Evolutionary conservation across 2,329 filamentous ascomycete genomes (phyloP), one percentile per base, ranked within the genome.

Genomic region (Aureobasidium sp.): DNA sequence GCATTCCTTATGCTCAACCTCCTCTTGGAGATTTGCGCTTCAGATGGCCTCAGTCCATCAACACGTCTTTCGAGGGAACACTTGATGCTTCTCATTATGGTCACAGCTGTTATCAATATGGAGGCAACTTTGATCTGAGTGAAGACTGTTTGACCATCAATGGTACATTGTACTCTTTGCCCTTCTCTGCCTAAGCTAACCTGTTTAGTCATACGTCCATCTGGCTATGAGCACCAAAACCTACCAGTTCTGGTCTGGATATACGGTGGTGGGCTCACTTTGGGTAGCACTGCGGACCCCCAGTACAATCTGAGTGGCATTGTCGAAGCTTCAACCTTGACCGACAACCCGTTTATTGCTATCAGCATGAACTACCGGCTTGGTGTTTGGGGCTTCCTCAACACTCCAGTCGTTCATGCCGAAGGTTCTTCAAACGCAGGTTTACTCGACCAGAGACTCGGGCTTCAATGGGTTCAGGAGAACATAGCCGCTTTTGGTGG

Each of bases 401-500:
- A 74, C 59, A 75, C 76, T 66, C 75, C 64, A 68, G 76, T 71
- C 65, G 67, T 81, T 35, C 69, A 64, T n/a, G 61, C 61, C 2
- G 64, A 67, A 45, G 77, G 79, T 3, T 73, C 74, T 40, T 74
- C 77, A 4, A 90, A 90, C 66, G 71, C 86, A 21, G 87, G 87
- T 1, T 72, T 88, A 62, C 77, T 78, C 64, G 86, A 88, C 67
- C 84, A 88, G 70, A 76, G 79, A 62, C 67, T 79, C 15, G 75
- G 82, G 13, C 74, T 88, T 23, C 71, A 77, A 60, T 88, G 85
- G 85, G 79, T 87, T 27, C 75, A 77, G 63, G 74, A 79, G 27
- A 86, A 86, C 69, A 81, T 85, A 58, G 77, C 69, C 6, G 73
- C 71, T 4, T 86, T 88, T 70, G 84, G 84, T 0, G 85, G 84